Evolutionary conservation across 192 early-diverging fungal species (phyloP).

Genomic region (Mycoemilia scoparia): DNA sequence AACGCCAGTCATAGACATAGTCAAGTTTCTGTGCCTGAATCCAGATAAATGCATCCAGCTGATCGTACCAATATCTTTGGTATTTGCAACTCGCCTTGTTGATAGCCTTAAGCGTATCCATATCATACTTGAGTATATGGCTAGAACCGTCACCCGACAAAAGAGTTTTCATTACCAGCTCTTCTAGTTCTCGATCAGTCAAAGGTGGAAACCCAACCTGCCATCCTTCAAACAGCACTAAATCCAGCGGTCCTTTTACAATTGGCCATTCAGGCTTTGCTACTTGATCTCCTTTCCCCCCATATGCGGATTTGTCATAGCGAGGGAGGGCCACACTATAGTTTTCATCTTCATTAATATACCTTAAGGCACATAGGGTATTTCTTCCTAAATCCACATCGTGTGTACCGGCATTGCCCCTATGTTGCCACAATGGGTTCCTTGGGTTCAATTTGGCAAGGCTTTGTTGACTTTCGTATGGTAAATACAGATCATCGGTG

Average conservation of each 20-base stretch:
- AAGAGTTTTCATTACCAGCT: slow-evolving; percentile 6
- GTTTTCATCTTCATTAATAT: slow-evolving; percentile 7
- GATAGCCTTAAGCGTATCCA: slow-evolving; percentile 10
- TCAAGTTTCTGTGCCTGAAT: slow-evolving; percentile 37
- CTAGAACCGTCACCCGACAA: slow-evolving; percentile 5
- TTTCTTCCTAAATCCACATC: slow-evolving; percentile 45
- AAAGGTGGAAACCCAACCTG: slow-evolving; percentile 66
- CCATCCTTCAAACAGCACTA: slow-evolving; percentile 91
- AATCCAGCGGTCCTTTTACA: slow-evolving; percentile 38
- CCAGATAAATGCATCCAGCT: slow-evolving; percentile 62
- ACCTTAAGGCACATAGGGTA: slow-evolving; percentile 30
- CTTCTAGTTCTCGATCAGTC: slow-evolving; percentile 10
- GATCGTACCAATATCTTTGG: slow-evolving; percentile 37
- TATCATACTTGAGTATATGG: slow-evolving; percentile 17
- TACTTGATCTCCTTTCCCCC: slow-evolving; percentile 63
- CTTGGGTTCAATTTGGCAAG: slow-evolving; percentile 7
- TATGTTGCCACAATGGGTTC: slow-evolving; percentile 59
- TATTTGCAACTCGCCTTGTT: slow-evolving; percentile 25
- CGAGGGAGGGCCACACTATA: slow-evolving; percentile 35
- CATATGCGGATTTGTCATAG: slow-evolving; percentile 63
- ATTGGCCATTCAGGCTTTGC: slow-evolving; percentile 37
- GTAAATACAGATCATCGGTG: slow-evolving; percentile 74
- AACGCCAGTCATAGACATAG: slow-evolving; percentile 69
- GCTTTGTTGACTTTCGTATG: slow-evolving; percentile 40
- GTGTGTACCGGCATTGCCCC: slow-evolving; percentile 85